A percentile compares a stretch with the other conserved stretches of the same genome.
phyloP scores from a whole-genome alignment of 1,139 yeast species.

The Sugiyamaella pinicola region DNA sequence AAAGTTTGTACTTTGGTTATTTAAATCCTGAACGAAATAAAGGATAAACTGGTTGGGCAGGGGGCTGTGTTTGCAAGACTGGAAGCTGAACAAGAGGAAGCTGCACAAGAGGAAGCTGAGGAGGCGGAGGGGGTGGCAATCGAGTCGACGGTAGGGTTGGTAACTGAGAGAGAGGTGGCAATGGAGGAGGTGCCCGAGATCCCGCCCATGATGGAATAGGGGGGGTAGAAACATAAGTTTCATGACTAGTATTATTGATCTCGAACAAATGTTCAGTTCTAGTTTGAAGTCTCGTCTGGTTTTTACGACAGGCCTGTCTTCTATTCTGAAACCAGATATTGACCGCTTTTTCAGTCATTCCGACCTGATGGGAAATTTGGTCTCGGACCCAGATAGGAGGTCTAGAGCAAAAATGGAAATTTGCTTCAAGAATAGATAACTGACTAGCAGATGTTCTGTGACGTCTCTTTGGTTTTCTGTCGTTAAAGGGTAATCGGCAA shows the following conservation, averaged over 20 bases:
- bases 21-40: neutral
- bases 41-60: neutral
- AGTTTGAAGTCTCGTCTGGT: neutral
- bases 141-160: neutral
- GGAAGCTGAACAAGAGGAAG: neutral
- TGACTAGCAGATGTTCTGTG: slow-evolving; percentile 10
- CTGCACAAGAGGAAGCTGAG: slow-evolving; percentile 4
- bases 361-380: slow-evolving; percentile 2
- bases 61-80: neutral
- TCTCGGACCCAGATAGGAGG: slow-evolving; percentile 16
- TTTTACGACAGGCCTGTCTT: slow-evolving; percentile 8
- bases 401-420: neutral
- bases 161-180: neutral
- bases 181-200: neutral
- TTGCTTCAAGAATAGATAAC: slow-evolving; percentile 6
- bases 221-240: too few relatives aligned
- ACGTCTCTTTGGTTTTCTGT: slow-evolving; percentile 9
- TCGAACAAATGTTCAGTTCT: neutral
- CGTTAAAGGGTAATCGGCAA: slow-evolving; percentile 8
- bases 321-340: slow-evolving; percentile 14
- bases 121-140: slow-evolving; percentile 9
- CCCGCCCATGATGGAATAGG: neutral
- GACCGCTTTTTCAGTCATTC: slow-evolving; percentile 13
- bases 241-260: neutral
- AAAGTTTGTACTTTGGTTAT: too few relatives aligned